Evolutionary conservation across 164 flowering plant species (phyloP).

Genomic region (Tinospora cordifolia): DNA sequence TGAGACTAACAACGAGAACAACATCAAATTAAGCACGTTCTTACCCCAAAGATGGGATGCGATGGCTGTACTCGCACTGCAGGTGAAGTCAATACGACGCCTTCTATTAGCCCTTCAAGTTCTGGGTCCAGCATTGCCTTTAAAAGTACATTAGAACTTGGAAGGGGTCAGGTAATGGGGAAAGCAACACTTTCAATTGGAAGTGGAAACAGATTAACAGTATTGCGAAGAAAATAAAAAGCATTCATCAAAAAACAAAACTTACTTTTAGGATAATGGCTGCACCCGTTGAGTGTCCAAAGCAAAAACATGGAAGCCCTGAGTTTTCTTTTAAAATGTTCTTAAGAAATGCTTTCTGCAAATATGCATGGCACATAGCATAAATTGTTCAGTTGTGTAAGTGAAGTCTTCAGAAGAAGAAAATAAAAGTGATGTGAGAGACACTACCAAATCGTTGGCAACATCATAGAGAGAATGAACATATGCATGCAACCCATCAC

Average conservation of each 20-base stretch:
- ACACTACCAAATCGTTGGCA: slow-evolving; percentile 58
- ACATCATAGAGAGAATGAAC: slow-evolving; percentile 77
- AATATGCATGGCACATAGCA: neutral
- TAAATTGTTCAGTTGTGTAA: neutral
- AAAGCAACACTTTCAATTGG: neutral
- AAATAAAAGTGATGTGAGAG: neutral
- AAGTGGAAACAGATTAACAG: neutral
- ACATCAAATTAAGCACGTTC: slow-evolving; percentile 1
- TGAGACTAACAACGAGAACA: neutral
- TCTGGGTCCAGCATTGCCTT: slow-evolving; percentile 76
- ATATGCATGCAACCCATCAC: slow-evolving; percentile 90
- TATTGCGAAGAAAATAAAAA: neutral
- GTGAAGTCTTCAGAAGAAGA: neutral
- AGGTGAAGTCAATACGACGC: slow-evolving; percentile 73
- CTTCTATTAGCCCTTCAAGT: slow-evolving; percentile 38
- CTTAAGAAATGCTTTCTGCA: slow-evolving; percentile 54
- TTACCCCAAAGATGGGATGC: slow-evolving; percentile 66
- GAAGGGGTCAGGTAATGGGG: too few species aligned
- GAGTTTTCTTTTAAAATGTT: slow-evolving; percentile 62
- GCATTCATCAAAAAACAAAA: neutral
- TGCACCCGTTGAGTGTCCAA: slow-evolving; percentile 94
- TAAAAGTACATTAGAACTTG: neutral
- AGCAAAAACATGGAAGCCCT: slow-evolving; percentile 72
- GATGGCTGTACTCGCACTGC: slow-evolving; percentile 84
- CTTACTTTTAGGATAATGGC: slow-evolving; percentile 74